Evolutionary conservation across 108 stramenopile genomes (phyloP), one percentile per base, ranked within the genome.

Genomic region (Bacterosira constricta): DNA sequence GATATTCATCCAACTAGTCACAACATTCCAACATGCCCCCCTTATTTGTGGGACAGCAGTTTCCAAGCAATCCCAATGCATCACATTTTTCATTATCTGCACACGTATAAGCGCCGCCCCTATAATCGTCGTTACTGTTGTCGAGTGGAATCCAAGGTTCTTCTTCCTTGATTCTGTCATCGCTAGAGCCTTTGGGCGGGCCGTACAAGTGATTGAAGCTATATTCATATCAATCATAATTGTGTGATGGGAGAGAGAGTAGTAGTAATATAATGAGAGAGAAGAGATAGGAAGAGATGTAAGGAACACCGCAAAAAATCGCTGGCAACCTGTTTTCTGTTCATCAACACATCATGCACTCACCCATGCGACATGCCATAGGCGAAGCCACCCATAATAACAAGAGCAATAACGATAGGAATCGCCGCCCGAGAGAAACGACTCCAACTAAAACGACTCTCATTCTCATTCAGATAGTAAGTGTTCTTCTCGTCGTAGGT

Each of bases 381-480:
- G 13, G 56, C 78, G 50, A 79, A 74, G 0, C 73, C 73, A 9
- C 73, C 67, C 66, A 79, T 75, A 9, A 79, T 69, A 27, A 79
- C 23, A 4, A 74, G 67, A 39, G 78, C 78, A 44, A 79, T 55
- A 4, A 69, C 41, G 52, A 79, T 57, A 17, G 78, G 78, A 52
- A 74, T 1, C 21, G 35, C 51, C 21, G 66, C 78, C 12, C 78
- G 73, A 32, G 58, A 69, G 46, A 68, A 79, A 42, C 77, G 65
- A 46, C 53, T 63, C 77, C 68, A 77, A 1, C 47, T 86, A 51
- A 90, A 90, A 30, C 87, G 80, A 75, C 68, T 87, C 52, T 79
- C 66, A 75, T 63, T 87, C 52, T 79, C 66, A 76, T 90, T 81
- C 52, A 92, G 45, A 57, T 76, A 69, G 32, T 68, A 73, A 20